Evolutionary conservation across 176 grass and related monocot genomes (phyloP).

Genomic region (Triticum monococcum): DNA sequence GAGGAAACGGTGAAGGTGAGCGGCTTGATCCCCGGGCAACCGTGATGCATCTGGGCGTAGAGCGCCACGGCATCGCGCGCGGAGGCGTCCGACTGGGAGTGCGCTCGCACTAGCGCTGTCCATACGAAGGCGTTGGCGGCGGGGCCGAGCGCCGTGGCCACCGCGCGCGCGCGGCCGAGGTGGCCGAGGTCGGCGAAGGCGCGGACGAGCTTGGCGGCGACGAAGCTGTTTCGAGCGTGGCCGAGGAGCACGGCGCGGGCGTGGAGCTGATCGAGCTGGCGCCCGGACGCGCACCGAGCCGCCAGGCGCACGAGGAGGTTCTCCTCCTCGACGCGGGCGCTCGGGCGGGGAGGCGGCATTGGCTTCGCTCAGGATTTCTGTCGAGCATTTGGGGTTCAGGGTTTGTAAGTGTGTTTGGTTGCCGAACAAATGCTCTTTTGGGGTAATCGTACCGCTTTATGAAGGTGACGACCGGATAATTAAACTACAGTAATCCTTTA

Average conservation of each 20-base stretch:
- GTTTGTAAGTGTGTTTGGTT: background rate
- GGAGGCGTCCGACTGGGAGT: conserved; percentile 12
- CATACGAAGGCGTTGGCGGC: conserved; percentile 45
- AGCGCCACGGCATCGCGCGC: conserved; percentile 23
- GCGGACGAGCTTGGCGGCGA: conserved; percentile 46
- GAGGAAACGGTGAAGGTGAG: conserved; percentile 49
- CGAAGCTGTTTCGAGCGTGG: conserved; percentile 32
- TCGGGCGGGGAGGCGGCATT: background rate
- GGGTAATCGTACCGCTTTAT: no score
- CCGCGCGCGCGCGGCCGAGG: conserved; percentile 24
- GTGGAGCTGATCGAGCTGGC: conserved; percentile 41
- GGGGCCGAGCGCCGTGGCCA: background rate
- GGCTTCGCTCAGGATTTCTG: background rate
- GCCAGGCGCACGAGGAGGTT: conserved; percentile 34
- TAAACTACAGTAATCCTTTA: no score
- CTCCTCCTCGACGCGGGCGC: conserved; percentile 30
- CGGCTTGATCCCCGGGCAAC: conserved; percentile 9
- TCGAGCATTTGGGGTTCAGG: background rate
- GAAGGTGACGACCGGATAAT: no score
- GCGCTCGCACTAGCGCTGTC: conserved; percentile 41
- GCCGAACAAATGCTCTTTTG: no score
- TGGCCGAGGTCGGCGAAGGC: conserved; percentile 34
- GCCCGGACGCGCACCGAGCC: conserved; percentile 5
- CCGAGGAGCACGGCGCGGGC: conserved; percentile 35
- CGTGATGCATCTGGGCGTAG: conserved; percentile 34